Evolutionary conservation across 2,329 filamentous ascomycete species (phyloP).

Genomic region (Aspergillus caelatus): DNA sequence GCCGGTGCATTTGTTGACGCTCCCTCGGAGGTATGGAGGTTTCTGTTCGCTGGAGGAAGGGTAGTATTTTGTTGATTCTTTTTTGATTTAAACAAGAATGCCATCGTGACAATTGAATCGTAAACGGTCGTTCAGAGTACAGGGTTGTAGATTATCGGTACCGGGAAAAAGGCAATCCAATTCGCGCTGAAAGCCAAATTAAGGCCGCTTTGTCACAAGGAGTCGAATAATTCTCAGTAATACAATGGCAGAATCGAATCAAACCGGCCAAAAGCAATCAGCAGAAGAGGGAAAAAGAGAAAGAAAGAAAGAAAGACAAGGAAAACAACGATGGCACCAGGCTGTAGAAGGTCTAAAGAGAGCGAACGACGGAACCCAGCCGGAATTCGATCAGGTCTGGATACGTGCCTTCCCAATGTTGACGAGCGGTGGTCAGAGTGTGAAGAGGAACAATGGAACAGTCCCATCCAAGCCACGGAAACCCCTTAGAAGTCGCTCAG

Average conservation of each 20-base stretch:
- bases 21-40: constrained; percentile 60
- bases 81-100: constrained; percentile 82
- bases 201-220: constrained; percentile 1
- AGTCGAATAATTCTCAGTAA: neutral
- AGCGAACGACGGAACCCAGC: constrained; percentile 12
- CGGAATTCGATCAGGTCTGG: constrained; percentile 12
- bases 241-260: constrained; percentile 6
- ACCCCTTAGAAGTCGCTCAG: constrained; percentile 14
- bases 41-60: constrained; percentile 58
- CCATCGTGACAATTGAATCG: constrained; percentile 59
- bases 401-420: constrained; percentile 6
- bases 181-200: constrained; percentile 4
- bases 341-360: constrained; percentile 14
- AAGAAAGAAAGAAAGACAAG: constrained; percentile 16
- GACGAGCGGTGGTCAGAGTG: neutral
- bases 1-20: constrained; percentile 44
- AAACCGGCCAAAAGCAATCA: neutral
- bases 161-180: constrained; percentile 10
- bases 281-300: constrained; percentile 1
- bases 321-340: constrained; percentile 17
- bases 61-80: constrained; percentile 64
- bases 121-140: constrained; percentile 37
- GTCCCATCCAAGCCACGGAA: constrained; percentile 11
- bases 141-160: constrained; percentile 14
- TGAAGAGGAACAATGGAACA: constrained; percentile 4